A percentile compares a stretch with the other conserved stretches of the same genome.
Conservation (phyloP, 2,329 filamentous ascomycete species). For the Rutstroemia sp. region DNA sequence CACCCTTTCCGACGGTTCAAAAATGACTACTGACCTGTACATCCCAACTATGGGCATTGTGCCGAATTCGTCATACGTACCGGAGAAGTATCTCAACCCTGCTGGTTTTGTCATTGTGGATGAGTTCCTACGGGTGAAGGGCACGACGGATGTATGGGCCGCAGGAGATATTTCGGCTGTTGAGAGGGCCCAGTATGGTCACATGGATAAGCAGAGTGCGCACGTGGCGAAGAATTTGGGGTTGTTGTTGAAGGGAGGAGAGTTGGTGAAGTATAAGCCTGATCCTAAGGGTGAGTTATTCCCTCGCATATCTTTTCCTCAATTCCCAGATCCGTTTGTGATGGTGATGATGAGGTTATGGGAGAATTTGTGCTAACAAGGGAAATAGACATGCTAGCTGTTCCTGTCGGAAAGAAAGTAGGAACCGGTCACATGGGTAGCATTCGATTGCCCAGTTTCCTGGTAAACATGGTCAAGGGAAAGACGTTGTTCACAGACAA, state of each 20-base stretch:
- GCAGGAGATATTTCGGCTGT: conserved; percentile 24
- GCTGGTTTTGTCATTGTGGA: conserved; percentile 42
- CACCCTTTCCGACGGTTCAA: conserved; percentile 40
- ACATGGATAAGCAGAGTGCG: conserved; percentile 16
- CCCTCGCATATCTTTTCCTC: background rate
- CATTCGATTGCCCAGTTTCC: conserved; percentile 22
- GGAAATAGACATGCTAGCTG: conserved; percentile 15
- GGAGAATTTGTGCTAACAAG: background rate
- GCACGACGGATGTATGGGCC: conserved; percentile 29
- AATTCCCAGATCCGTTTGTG: too few species aligned
- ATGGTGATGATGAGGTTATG: conserved; percentile 8
- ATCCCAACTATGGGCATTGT: conserved; percentile 48
- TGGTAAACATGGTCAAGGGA: conserved; percentile 19
- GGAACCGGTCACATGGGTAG: conserved; percentile 26
- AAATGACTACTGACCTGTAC: conserved; percentile 45
- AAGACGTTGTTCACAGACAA: conserved; percentile 25
- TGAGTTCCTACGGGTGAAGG: conserved; percentile 41
- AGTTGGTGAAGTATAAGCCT: conserved; percentile 18
- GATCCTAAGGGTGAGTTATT: background rate
- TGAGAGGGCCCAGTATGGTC: conserved; percentile 20
- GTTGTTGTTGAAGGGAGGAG: conserved; percentile 12
- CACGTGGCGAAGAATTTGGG: conserved; percentile 24
- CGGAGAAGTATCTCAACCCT: conserved; percentile 37
- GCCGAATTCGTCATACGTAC: conserved; percentile 50
- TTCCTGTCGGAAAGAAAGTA: conserved; percentile 35